Percentiles rank a stretch among this genome's conserved stretches.
phyloP scores from a whole-genome alignment of 163 green algal genomes.

The Prototheca cutis region DNA sequence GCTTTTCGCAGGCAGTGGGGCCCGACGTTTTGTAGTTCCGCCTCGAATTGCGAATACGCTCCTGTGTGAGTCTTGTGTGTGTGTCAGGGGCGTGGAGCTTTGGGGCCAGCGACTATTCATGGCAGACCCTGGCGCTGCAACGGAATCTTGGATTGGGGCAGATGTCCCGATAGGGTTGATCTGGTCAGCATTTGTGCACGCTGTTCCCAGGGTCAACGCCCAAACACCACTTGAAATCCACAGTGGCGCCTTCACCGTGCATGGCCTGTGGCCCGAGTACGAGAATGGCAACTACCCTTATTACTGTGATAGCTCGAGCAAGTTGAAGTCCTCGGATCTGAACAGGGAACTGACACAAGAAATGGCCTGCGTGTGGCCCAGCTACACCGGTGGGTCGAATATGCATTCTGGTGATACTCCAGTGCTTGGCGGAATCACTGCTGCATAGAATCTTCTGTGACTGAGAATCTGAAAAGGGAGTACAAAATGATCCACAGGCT shows the following conservation, averaged over 20 bases:
- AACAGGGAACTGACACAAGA: background rate
- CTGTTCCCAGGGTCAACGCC: too few relatives aligned
- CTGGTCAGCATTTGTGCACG: too few relatives aligned
- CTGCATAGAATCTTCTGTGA: too few relatives aligned
- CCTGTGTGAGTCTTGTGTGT: background rate
- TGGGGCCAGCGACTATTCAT: too few relatives aligned
- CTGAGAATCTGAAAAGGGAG: too few relatives aligned
- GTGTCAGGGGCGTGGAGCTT: too few relatives aligned
- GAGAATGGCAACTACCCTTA: conserved; percentile 28
- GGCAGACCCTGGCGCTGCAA: too few relatives aligned
- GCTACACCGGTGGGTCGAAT: conserved; percentile 5
- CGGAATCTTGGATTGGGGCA: too few relatives aligned
- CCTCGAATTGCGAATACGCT: background rate
- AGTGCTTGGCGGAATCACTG: background rate
- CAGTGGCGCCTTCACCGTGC: conserved; percentile 42
- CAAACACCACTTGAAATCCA: background rate
- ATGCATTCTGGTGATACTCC: background rate
- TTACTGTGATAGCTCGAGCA: conserved; percentile 4
- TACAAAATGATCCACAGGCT: too few relatives aligned
- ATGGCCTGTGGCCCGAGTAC: conserved; percentile 57
- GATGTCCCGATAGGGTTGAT: too few relatives aligned
- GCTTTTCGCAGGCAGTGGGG: conserved; percentile 4
- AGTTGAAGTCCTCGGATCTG: conserved; percentile 1
- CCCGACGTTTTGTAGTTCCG: conserved; percentile 1
- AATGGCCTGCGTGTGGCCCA: conserved; percentile 18